Base-by-base conservation (phyloP, 78 protist genomes). In the Isochrysis galbana region DNA sequence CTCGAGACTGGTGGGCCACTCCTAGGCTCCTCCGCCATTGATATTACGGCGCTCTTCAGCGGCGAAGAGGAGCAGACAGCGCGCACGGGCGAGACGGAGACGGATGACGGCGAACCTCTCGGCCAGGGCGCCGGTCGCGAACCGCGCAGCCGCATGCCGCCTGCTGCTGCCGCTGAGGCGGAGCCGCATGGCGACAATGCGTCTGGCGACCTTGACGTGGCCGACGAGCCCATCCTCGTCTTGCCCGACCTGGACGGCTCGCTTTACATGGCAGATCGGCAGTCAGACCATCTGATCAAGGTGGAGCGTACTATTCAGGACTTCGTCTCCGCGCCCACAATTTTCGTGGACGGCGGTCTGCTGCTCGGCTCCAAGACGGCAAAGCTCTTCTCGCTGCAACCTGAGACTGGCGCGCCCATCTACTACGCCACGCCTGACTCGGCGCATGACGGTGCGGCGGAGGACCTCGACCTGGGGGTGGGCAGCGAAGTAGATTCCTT, bases 211-310 rank as follows among this genome's bases (percentile, higher is more conserved):
- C 29, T 51, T 14, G 61, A 51, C 61, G 61, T 7, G 29, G 61
- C 7, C 7, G 61, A 7, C 29, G 61, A 51, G 61, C 29, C 7
- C 29, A 51, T 51, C 61, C 61, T 51, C 61, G 46, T 77, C 46
- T 0, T 77, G 19, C 84, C 84, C 21, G 84, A n/a, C 14, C 84
- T 77, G 34, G 84, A 77, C 84, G 84, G 84, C 1, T 77, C 84
- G 19, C 4, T 77, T 46, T 77, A 11, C 14, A 1, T 77, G 47
- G 48, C 39, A 42, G 84, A 25, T 46, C 48, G 39, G 47, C 48
- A 77, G 61, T 51, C 61, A 14, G 61, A 51, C 29, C 29, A 51
- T 7, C 61, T 51, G 7, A 14, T 51, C 61, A 7, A 14, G 61
- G 61, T 14, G 61, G 29, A 51, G 61, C 61, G 7, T 7, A 51